Conservation (phyloP, 768 basidiomycete species). For the Kwoniella dejecticola region DNA sequence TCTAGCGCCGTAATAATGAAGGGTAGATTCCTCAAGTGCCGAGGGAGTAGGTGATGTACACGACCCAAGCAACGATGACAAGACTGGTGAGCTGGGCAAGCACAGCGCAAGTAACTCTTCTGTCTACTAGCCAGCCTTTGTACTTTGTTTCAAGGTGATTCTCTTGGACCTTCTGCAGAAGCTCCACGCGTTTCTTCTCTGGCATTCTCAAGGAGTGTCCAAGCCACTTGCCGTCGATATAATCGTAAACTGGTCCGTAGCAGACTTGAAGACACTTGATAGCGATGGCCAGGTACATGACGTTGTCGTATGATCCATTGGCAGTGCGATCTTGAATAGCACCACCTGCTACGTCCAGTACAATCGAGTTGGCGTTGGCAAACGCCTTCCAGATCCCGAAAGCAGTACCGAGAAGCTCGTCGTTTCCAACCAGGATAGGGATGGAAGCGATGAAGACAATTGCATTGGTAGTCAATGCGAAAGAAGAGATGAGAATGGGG, state of each 20-base stretch:
- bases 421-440: conserved; percentile 44
- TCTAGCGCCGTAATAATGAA: too few relatives aligned
- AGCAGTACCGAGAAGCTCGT: conserved; percentile 47
- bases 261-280: conserved; percentile 41
- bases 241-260: conserved; percentile 42
- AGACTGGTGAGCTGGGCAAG: conserved; percentile 21
- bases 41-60: conserved; percentile 45
- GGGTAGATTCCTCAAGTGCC: too few relatives aligned
- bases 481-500: conserved; percentile 46
- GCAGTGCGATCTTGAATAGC: conserved; percentile 50
- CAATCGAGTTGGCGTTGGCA: conserved; percentile 38
- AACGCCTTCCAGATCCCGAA: conserved; percentile 53
- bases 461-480: conserved; percentile 47
- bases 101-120: conserved; percentile 18
- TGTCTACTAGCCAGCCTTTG: conserved; percentile 34
- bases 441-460: conserved; percentile 50
- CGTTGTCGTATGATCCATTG: conserved; percentile 41
- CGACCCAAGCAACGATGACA: conserved; percentile 42
- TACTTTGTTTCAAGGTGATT: conserved; percentile 12
- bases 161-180: conserved; percentile 9
- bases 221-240: conserved; percentile 42
- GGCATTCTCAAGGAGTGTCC: conserved; percentile 38
- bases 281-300: conserved; percentile 52
- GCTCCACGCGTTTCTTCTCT: conserved; percentile 32
- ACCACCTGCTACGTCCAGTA: conserved; percentile 49